Evolutionary conservation across 2,329 filamentous ascomycete species (phyloP), one percentile per base, ranked within the genome.

Genomic region (Fonsecaea multimorphosa): DNA sequence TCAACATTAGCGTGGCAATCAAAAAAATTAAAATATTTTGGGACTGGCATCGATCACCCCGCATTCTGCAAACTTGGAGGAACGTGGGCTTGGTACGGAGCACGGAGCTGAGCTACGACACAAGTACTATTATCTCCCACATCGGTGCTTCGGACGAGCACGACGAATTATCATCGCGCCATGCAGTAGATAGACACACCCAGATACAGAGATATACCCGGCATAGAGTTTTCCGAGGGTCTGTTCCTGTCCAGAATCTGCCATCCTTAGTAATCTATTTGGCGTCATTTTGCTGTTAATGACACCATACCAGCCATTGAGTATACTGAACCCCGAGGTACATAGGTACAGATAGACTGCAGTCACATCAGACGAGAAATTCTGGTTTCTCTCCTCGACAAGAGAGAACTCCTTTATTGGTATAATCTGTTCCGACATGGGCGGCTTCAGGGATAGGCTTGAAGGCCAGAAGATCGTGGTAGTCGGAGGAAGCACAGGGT

Each of bases 401-500:
- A 31, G 8, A 12, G 6, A 22, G 2, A 49, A 5, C 9, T 49
- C 19, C 19, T 12, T 22, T 44, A 9, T 44, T 16, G 24, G 16
- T 11, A 24, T 11, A 11, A 2, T 49, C 19, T 11, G 16, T 19
- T 24, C 1, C n/a, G 40, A 63, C 16, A 64, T 66, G 64, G 60
- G 64, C 16, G 38, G 29, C 14, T 68, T 55, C 32, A 57, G 46
- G 22, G 66, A 70, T 19, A 70, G 68, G 38, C 64, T 70, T 29
- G 59, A 55, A 24, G 61, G 59, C 19, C 51, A 69, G 49, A 56
- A 61, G 19, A 58, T 70, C 49, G 34, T 69, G 14, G 67, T 69
- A 5, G 56, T 70, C 19, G 67, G 67, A 40, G 68, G 64, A 44
- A 62, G 61, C 27, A 60, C 68, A 31, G 68, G 68, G 68, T 68